These are phyloP conservation scores for Theobroma cacao DNA, from an alignment of 345 rosid genomes.

Conservation along the genomic window DNA sequence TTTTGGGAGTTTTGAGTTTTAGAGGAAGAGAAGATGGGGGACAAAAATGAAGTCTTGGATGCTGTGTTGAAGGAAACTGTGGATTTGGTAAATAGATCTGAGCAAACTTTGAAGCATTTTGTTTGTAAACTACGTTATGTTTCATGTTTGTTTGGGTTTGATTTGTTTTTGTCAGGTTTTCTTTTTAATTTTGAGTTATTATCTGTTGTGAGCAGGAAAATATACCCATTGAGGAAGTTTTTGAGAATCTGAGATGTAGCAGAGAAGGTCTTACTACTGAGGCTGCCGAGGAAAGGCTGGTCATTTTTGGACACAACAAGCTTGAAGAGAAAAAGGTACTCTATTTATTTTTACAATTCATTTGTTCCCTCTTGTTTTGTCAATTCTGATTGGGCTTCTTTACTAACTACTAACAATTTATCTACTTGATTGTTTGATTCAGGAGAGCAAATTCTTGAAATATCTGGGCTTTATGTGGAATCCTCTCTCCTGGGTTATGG, in stretches of 20 bases:
- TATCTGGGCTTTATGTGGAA: constrained; percentile 99
- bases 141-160: constrained; percentile 8
- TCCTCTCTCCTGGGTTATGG: constrained; percentile 99
- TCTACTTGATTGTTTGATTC: constrained; percentile 17
- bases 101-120: constrained; percentile 24
- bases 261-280: constrained; percentile 75
- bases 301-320: constrained; percentile 93
- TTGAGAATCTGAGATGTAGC: constrained; percentile 97
- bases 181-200: constrained; percentile 13
- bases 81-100: constrained; percentile 97
- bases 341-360: background rate
- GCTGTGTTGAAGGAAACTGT: constrained; percentile 94
- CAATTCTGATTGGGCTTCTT: constrained; percentile 9
- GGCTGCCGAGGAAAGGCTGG: constrained; percentile 86
- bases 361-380: background rate
- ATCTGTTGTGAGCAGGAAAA: constrained; percentile 62
- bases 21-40: constrained; percentile 46
- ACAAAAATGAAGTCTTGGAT: constrained; percentile 78
- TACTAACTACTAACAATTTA: constrained; percentile 7
- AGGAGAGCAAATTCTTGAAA: constrained; percentile 92
- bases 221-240: constrained; percentile 93
- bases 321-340: constrained; percentile 88
- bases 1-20: constrained; percentile 7
- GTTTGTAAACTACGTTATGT: background rate
- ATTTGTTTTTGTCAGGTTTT: background rate